A percentile compares a stretch with the other conserved stretches of the same genome.
Evolutionary conservation across 495 filamentous ascomycete genomes (phyloP).

Genomic region (Neurospora sp.): DNA sequence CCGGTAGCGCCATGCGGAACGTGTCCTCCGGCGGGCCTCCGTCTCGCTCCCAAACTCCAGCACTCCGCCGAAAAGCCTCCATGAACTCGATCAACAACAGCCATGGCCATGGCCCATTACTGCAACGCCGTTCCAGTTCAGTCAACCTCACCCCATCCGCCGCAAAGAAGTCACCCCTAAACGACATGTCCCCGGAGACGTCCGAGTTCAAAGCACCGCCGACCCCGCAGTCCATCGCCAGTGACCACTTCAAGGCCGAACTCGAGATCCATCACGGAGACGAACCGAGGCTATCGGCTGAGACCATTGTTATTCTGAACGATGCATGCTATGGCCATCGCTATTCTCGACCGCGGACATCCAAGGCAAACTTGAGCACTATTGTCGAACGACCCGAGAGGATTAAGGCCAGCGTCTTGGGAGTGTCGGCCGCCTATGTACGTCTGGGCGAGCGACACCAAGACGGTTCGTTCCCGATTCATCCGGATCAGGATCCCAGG

Average conservation of each 20-base stretch:
- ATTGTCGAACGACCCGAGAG: slow-evolving; percentile 92
- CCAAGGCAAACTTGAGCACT: slow-evolving; percentile 50
- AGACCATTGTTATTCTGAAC: slow-evolving; percentile 75
- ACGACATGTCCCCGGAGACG: slow-evolving; percentile 25
- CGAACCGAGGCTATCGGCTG: slow-evolving; percentile 36
- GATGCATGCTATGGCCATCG: slow-evolving; percentile 92
- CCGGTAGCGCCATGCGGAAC: slow-evolving; percentile 33
- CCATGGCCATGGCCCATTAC: slow-evolving; percentile 16
- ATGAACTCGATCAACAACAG: slow-evolving; percentile 39
- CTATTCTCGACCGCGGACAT: slow-evolving; percentile 70
- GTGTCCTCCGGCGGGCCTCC: slow-evolving; percentile 35
- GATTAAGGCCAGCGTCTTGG: slow-evolving; percentile 72
- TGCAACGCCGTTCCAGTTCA: slow-evolving; percentile 42
- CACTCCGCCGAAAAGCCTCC: slow-evolving; percentile 42
- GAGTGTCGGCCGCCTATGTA: slow-evolving; percentile 80
- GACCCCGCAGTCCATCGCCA: slow-evolving; percentile 61
- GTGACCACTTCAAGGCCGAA: slow-evolving; percentile 59
- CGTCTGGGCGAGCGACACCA: slow-evolving; percentile 72
- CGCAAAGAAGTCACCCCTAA: slow-evolving; percentile 25
- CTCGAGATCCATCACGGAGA: slow-evolving; percentile 49
- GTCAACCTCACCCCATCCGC: slow-evolving; percentile 36
- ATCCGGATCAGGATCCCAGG: slow-evolving; percentile 37
- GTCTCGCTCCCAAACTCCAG: slow-evolving; percentile 40
- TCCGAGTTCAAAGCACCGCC: slow-evolving; percentile 31
- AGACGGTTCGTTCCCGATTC: slow-evolving; percentile 56